Base-by-base conservation (phyloP, 208 protist species). In the Leishmania gerbilli region DNA sequence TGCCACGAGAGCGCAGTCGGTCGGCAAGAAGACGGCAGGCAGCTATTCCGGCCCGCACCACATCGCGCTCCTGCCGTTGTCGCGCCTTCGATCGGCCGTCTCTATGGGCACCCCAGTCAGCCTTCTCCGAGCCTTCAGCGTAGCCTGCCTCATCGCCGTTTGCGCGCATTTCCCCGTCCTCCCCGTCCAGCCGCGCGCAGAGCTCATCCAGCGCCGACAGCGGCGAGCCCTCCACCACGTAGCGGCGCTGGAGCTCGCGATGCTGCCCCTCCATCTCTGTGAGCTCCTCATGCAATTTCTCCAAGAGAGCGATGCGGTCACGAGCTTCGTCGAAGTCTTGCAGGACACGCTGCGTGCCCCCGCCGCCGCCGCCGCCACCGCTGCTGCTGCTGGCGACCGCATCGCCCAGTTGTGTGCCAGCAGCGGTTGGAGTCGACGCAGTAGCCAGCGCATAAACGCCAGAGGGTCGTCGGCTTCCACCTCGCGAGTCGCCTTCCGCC, bases 181-280 rank as follows among this genome's bases (percentile, higher is more conserved):
- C 77, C 15, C 40, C 79, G 21, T 76, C 65, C 47, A 84, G 76
- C 3, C 40, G 68, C 21, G 37, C 74, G 24, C 45, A 56, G 19
- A 79, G 15, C 51, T 53, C 55, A n/a, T 82, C 74, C 60, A 88
- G 53, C 37, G 78, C 58, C 4, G 42, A 68, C 31, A 77, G 45
- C 21, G 64, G 47, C 15, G 76, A 64, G 62, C 69, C 65, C 78
- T 88, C 84, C 34, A 85, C 77, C n/a, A 85, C 74, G 77, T 85
- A 85, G 40, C 56, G 82, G 17, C 76, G 69, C 76, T 85, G 82
- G 49, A 85, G 71, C 15, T 37, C 71, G 24, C 77, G 68, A 58
- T 85, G 77, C 9, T 81, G 76, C 56, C 79, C 82, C 71, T 85
- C 82, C 60, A 80, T 47, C 45, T 21, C 21, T 7, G 76, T 8